phyloP scores from a whole-genome alignment of 176 grass and related monocot genomes.

The Musa itinerans region DNA sequence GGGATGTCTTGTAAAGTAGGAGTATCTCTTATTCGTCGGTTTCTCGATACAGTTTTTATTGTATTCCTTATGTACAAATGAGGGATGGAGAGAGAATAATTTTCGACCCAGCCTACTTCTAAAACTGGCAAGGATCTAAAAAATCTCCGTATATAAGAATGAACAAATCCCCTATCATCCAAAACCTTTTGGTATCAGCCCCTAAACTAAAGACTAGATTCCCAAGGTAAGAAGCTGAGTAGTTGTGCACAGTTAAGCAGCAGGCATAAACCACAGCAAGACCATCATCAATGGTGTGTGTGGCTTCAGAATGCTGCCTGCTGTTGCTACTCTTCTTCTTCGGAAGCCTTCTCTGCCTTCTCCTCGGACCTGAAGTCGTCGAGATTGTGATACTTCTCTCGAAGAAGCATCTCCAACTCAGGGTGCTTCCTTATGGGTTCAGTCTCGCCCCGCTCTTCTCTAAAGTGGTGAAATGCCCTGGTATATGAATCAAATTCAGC shows the following conservation, averaged over 20 bases:
- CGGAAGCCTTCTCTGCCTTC: background rate
- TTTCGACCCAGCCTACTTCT: background rate
- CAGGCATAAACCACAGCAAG: background rate
- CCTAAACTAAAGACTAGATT: background rate
- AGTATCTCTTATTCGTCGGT: slow-evolving; percentile 2
- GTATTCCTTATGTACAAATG: slow-evolving; percentile 24
- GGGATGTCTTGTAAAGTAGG: background rate
- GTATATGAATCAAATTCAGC: background rate
- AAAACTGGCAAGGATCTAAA: slow-evolving; percentile 10
- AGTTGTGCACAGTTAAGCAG: background rate
- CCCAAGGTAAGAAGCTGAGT: background rate
- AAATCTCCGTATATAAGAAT: background rate
- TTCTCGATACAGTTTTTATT: background rate
- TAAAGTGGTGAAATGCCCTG: slow-evolving; percentile 96
- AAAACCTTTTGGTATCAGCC: background rate
- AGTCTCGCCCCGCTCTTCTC: slow-evolving; percentile 25
- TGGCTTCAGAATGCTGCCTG: background rate
- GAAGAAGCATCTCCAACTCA: slow-evolving; percentile 15
- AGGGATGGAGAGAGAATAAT: slow-evolving; percentile 16
- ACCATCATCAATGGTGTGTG: background rate
- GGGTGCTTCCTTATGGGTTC: slow-evolving; percentile 34
- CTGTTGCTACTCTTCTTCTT: background rate
- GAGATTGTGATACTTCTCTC: slow-evolving; percentile 6
- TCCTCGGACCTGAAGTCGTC: slow-evolving; percentile 20
- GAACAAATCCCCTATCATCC: background rate